These are phyloP conservation scores for Penicillium rolfsii DNA, from an alignment of 2,329 filamentous ascomycete species.

Conservation along the genomic window DNA sequence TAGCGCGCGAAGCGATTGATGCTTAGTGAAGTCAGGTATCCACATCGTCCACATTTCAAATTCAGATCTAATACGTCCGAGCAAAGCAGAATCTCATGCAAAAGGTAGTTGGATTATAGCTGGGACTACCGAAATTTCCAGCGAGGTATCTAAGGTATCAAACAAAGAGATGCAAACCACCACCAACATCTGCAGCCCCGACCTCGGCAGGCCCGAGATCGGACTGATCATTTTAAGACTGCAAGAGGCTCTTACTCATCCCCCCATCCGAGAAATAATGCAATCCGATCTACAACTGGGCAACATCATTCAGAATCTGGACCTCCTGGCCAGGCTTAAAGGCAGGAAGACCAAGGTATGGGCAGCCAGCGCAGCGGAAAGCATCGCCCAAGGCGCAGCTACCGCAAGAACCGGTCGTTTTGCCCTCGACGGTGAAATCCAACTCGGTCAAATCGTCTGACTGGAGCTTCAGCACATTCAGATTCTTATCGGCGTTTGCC, in stretches of 20 bases:
- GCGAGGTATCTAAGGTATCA: slow-evolving; percentile 17
- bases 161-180: slow-evolving; percentile 9
- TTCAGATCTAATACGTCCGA: background rate
- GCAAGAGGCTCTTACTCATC: background rate
- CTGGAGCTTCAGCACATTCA: slow-evolving; percentile 64
- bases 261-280: background rate
- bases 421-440: slow-evolving; percentile 97
- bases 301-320: slow-evolving; percentile 78
- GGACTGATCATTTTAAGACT: slow-evolving; percentile 1
- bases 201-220: slow-evolving; percentile 3
- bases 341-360: slow-evolving; percentile 87
- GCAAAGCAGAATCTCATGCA: background rate
- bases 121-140: slow-evolving; percentile 10
- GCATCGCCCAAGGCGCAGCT: slow-evolving; percentile 94
- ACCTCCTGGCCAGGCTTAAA: slow-evolving; percentile 98
- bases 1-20: background rate
- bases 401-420: slow-evolving; percentile 83
- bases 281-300: slow-evolving; percentile 66
- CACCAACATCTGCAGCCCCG: background rate
- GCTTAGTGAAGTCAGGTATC: slow-evolving; percentile 14
- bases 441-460: slow-evolving; percentile 78
- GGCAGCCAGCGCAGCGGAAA: slow-evolving; percentile 73
- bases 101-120: slow-evolving; percentile 8
- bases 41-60: background rate
- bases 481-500: slow-evolving; percentile 62